These are phyloP conservation scores for Schoenoplectus triqueter DNA, from an alignment of 202 grass and related monocot genomes.

Conservation along the genomic window DNA sequence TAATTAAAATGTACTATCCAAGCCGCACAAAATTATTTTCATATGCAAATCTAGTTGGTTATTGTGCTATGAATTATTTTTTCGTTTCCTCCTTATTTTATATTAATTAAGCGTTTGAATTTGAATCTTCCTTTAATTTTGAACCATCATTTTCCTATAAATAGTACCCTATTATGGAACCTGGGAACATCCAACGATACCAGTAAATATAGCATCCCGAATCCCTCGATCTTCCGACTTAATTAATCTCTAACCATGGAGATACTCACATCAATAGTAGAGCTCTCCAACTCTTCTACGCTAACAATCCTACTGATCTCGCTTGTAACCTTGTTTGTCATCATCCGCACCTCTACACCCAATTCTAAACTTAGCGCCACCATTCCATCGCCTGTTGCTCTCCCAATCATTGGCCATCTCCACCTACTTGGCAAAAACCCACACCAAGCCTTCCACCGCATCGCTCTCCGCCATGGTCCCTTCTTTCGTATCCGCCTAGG, in stretches of 20 bases:
- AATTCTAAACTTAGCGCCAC: slow-evolving; percentile 31
- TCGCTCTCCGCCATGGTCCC: slow-evolving; percentile 51
- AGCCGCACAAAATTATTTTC: no score
- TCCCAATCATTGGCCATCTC: slow-evolving; percentile 68
- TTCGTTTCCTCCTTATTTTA: no score
- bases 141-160: no score
- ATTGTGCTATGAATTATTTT: no score
- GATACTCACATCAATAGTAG: slow-evolving; percentile 4
- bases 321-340: slow-evolving; percentile 19
- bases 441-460: slow-evolving; percentile 59
- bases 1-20: no score
- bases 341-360: background rate
- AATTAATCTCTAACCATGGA: slow-evolving; percentile 27
- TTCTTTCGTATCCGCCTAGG: slow-evolving; percentile 62
- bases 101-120: no score
- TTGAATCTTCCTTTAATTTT: no score
- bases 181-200: no score
- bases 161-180: no score
- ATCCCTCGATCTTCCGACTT: no score
- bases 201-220: no score
- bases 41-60: no score
- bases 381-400: slow-evolving; percentile 48
- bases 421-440: slow-evolving; percentile 60
- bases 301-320: slow-evolving; percentile 40
- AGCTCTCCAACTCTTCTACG: slow-evolving; percentile 2